Evolutionary conservation across 2,329 filamentous ascomycete genomes (phyloP), one percentile per base, ranked within the genome.

Genomic region (Dactylonectria macrodidyma): DNA sequence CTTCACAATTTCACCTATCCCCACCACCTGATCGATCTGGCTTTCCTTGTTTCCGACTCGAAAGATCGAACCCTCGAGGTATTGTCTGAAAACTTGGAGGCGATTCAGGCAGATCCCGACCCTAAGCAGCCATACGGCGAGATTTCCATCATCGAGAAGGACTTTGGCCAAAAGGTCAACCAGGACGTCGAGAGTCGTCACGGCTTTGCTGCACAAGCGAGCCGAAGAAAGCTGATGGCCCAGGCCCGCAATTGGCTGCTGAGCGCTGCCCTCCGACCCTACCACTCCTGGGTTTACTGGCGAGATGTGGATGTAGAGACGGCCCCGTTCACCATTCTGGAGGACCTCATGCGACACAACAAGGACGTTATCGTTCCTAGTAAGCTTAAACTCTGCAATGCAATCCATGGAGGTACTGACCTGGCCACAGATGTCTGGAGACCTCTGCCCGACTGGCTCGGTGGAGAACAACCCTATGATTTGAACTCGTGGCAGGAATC

Each of bases 261-360:
- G 64, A 98, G 95, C 77, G 95, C 96, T 47, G 95, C 96, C 24
- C 84, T 99, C 61, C 91, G 96, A 50, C 96, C 96, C 2, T 97
- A 96, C 59, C 96, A 99, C 80, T 98, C 95, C 71, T 99, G 96
- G 96, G 96, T 99, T 10, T 99, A 99, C 80, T 99, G 96, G 96
- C 91, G 96, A 81, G 96, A 99, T 83, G 96, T 97, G 26, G 96
- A 99, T 82, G 96, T 99, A 9, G 95, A 98, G 82, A 99, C 96
- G 2, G 96, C 96, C 2, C 96, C 96, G 0, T 96, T 95, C 78
- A 98, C 96, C 0, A 98, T 99, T 75, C 84, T 99, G 70, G 96
- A 99, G 79, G 96, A 99, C 83, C 84, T 99, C 62, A 99, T 99
- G 96, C 91, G 95, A 71, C 96, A 99, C 78, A 97, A 99, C 83